Evolutionary conservation across 108 stramenopile species (phyloP).

Genomic region (Poteriospumella lacustris): DNA sequence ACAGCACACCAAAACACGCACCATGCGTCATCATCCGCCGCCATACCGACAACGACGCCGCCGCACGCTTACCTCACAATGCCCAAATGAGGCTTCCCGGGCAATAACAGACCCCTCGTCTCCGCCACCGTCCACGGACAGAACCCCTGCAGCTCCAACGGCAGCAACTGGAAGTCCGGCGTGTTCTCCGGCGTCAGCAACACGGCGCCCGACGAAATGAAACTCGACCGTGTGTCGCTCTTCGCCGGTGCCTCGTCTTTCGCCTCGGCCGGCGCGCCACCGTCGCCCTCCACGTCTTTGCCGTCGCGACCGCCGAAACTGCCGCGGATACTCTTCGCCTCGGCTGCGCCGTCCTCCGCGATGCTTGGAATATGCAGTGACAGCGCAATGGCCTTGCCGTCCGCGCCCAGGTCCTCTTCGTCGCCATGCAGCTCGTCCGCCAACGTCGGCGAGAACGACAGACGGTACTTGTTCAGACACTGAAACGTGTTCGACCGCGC

Average conservation of each 20-base stretch:
- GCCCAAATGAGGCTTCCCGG: slow-evolving; percentile 56
- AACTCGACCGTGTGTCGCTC: too few relatives aligned
- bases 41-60: too few relatives aligned
- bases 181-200: slow-evolving; percentile 44
- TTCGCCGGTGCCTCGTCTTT: not conserved
- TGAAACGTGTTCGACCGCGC: slow-evolving; percentile 28
- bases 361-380: not conserved
- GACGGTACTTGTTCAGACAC: slow-evolving; percentile 31
- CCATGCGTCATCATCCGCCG: too few relatives aligned
- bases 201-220: too few relatives aligned
- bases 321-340: too few relatives aligned
- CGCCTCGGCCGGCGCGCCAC: not conserved
- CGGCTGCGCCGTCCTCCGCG: not conserved
- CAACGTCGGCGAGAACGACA: slow-evolving; percentile 31
- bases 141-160: slow-evolving; percentile 53
- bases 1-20: too few relatives aligned
- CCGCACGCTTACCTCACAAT: too few relatives aligned
- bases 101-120: slow-evolving; percentile 51
- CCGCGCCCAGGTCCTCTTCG: too few relatives aligned
- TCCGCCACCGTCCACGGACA: slow-evolving; percentile 4
- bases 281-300: not conserved
- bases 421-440: not conserved
- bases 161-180: slow-evolving; percentile 60
- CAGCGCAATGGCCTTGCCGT: too few relatives aligned
- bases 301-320: too few relatives aligned